These are phyloP conservation scores for Pichia sp. DNA, from an alignment of 1,139 yeast species.

Conservation along the genomic window DNA sequence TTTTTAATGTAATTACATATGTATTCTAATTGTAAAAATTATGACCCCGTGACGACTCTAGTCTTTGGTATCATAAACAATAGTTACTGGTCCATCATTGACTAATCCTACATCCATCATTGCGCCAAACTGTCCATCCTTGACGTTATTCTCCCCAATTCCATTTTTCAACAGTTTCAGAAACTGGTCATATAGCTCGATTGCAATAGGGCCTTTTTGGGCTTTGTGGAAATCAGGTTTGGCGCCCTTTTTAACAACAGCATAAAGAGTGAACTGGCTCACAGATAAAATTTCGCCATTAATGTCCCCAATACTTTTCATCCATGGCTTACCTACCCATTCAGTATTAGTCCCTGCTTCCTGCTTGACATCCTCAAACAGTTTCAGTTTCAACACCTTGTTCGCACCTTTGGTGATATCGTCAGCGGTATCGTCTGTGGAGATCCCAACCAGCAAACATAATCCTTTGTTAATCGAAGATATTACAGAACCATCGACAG, in stretches of 20 bases:
- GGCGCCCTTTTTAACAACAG: constrained; percentile 76
- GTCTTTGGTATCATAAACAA: constrained; percentile 57
- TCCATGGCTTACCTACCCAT: constrained; percentile 50
- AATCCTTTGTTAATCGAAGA: constrained; percentile 72
- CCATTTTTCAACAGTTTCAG: constrained; percentile 38
- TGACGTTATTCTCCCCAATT: constrained; percentile 56
- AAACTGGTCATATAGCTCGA: constrained; percentile 56
- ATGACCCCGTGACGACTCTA: neutral
- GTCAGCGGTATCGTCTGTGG: constrained; percentile 63
- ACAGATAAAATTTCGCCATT: constrained; percentile 58
- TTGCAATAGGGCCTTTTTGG: constrained; percentile 72
- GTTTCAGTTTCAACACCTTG: constrained; percentile 53
- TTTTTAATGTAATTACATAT: too few relatives aligned
- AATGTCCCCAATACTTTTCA: constrained; percentile 42
- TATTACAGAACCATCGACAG: constrained; percentile 61
- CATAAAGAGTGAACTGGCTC: constrained; percentile 86
- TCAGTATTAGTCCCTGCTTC: constrained; percentile 28
- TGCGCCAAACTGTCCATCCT: constrained; percentile 90
- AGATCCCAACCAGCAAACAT: constrained; percentile 75
- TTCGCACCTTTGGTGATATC: constrained; percentile 65
- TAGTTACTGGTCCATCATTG: constrained; percentile 82
- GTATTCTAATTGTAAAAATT: too few relatives aligned
- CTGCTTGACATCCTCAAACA: constrained; percentile 57
- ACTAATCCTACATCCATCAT: constrained; percentile 90
- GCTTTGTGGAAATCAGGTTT: constrained; percentile 93